Evolutionary conservation across 169 alveolate species (phyloP).

Genomic region (Plasmodium gonderi): DNA sequence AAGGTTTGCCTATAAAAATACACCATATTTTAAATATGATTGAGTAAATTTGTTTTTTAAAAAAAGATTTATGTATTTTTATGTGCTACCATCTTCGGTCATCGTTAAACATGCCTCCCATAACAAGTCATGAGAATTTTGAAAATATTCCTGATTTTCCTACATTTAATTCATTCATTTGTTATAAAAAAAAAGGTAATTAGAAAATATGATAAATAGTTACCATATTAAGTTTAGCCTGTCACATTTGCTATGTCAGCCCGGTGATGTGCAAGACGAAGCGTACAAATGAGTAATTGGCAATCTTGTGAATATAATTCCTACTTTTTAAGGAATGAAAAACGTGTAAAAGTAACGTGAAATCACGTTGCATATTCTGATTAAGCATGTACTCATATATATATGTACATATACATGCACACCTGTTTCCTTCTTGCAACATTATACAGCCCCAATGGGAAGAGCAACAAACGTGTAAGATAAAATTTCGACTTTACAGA

Average conservation of each 20-base stretch:
- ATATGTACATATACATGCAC: not conserved
- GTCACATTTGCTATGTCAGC: not conserved
- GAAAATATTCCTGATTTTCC: slow-evolving; percentile 28
- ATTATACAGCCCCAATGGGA: slow-evolving; percentile 40
- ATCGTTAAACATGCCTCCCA: slow-evolving; percentile 13
- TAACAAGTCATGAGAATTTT: slow-evolving; percentile 57
- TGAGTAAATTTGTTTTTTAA: not conserved
- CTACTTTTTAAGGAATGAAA: not conserved
- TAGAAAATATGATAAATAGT: not conserved
- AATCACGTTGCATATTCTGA: not conserved
- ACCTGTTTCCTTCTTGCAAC: not conserved
- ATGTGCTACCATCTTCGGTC: not conserved
- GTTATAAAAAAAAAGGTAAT: slow-evolving; percentile 55
- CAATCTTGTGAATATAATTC: not conserved
- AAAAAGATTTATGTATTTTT: too few species aligned
- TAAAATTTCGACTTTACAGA: slow-evolving; percentile 12
- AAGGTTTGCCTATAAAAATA: not conserved
- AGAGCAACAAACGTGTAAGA: slow-evolving; percentile 1
- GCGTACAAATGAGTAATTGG: not conserved
- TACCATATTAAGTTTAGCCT: not conserved
- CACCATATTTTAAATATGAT: not conserved
- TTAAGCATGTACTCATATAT: too few species aligned
- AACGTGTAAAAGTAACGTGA: not conserved
- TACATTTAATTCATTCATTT: slow-evolving; percentile 29
- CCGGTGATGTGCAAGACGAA: not conserved